Evolutionary conservation across 2,329 filamentous ascomycete species (phyloP), one percentile per base, ranked within the genome.

Genomic region (Colletotrichum noveboracense): DNA sequence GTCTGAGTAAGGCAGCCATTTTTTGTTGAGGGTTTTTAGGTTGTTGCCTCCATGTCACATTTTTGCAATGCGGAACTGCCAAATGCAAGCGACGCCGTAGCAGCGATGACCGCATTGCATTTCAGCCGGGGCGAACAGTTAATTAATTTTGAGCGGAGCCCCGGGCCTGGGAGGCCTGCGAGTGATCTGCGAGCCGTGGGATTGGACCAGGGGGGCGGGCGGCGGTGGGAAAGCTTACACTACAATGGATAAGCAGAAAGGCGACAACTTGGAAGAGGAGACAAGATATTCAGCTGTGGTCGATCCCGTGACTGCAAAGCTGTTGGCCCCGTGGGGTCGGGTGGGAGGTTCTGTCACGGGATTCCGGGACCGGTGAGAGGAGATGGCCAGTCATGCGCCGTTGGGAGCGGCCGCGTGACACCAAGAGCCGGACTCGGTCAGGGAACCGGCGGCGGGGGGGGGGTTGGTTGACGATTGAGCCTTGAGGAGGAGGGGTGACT

Each of bases 361-460:
- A 32, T 67, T 72, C 69, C 62, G 73, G 73, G 64, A 75, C 73
- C 73, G 73, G 73, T 75, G 73, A 75, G 48, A 73, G 62, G 70
- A 21, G 28, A 58, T 66, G 64, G 73, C 70, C 70, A 75, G 70
- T 75, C 73, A 75, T 75, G 73, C 73, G 70, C 69, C 73, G 73
- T 48, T 64, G 64, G 62, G 56, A 34, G 48, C 64, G 70, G 70
- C 73, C 73, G 70, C 73, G 70, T 75, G 73, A 75, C 73, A 73
- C 55, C 43, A 72, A 72, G 70, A 68, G 34, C 70, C 73, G 73
- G 73, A 64, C 64, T 73, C 73, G 73, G 73, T 72, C 69, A 72
- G 34, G 62, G 70, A 56, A 72, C 64, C 32, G 55, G 30, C 28
- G 43, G 43, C 24, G 24, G 24, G 26, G 43, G 43, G n/a, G 38